Base-by-base conservation (phyloP, 2,329 filamentous ascomycete species). In the Cladophialophora yegresii region DNA sequence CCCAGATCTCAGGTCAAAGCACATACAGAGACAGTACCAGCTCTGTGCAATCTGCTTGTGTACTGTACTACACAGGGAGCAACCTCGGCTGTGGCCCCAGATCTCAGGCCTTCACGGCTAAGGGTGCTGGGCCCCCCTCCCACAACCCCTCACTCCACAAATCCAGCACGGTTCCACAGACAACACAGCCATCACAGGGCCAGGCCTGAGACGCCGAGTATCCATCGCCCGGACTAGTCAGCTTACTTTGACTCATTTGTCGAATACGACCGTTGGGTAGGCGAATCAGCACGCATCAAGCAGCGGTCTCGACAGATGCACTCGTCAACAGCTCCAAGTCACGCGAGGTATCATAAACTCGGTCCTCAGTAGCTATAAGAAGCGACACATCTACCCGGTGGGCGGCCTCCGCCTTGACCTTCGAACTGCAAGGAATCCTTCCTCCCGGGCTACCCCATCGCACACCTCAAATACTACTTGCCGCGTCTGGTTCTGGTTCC, bases 81-180 rank as follows among this genome's bases (percentile, higher is more conserved):
- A 50, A 50, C 47, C 47, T 50, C 47, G 47, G 47, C 47, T 23
- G 13, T 12, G n/a, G 22, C 9, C 9, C 47, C 7, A 28, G 22
- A 50, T 22, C 9, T 26, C 10, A 16, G 47, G 1, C 22, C 20
- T 50, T 28, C 23, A 9, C 47, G 47, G 47, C 9, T 50, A 50
- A 22, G n/a, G 8, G n/a, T n/a, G n/a, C n/a, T 23, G 23, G 22
- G 9, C 47, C n/a, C 47, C 6, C 23, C 23, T 12, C 47, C 20
- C 47, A 10, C 47, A 50, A 50, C 47, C 47, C 47, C 47, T 50
- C 47, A 50, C 47, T 20, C 47, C 47, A 50, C 22, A 50, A 10
- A 8, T 43, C 40, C 40, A 43, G 12, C 10, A 13, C n/a, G 40
- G 40, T 28, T 28, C 26, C 26, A 28, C 26, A 28, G 3, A 28